Conservation (phyloP, 352 stramenopile genomes). For the Phytophthora ohioensis region DNA sequence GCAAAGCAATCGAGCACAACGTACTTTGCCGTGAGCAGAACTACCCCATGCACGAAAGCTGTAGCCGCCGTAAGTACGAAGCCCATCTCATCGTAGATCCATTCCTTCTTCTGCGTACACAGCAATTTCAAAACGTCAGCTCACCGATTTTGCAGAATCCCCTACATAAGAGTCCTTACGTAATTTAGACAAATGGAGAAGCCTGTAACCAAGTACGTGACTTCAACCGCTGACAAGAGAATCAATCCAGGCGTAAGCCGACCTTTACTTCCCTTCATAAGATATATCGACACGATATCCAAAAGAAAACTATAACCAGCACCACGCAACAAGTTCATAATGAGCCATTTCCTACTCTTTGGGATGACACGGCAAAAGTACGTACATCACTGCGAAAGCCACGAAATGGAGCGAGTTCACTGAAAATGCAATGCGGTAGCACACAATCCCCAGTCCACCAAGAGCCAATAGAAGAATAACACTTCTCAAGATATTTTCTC, state of each 20-base stretch:
- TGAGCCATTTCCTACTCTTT: not conserved
- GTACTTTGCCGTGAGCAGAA: conserved; percentile 43
- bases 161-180: conserved; percentile 12
- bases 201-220: conserved; percentile 34
- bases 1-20: conserved; percentile 32
- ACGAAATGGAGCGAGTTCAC: conserved; percentile 20
- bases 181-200: conserved; percentile 51
- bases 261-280: conserved; percentile 18
- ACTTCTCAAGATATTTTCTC: conserved; percentile 19
- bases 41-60: conserved; percentile 40
- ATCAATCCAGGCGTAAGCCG: conserved; percentile 31
- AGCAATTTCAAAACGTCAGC: conserved; percentile 9
- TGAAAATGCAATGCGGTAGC: conserved; percentile 7
- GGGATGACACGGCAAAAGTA: not conserved
- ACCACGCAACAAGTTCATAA: not conserved
- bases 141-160: not conserved
- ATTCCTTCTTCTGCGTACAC: conserved; percentile 18
- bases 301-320: conserved; percentile 33
- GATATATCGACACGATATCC: conserved; percentile 32
- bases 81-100: conserved; percentile 53
- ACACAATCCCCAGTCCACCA: conserved; percentile 10
- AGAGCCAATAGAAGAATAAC: not conserved
- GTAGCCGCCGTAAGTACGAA: conserved; percentile 42
- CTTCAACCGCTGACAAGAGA: conserved; percentile 32
- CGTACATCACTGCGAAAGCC: conserved; percentile 34